Base-by-base conservation (phyloP, 2,329 filamentous ascomycete species). In the Septoria petroselini region DNA sequence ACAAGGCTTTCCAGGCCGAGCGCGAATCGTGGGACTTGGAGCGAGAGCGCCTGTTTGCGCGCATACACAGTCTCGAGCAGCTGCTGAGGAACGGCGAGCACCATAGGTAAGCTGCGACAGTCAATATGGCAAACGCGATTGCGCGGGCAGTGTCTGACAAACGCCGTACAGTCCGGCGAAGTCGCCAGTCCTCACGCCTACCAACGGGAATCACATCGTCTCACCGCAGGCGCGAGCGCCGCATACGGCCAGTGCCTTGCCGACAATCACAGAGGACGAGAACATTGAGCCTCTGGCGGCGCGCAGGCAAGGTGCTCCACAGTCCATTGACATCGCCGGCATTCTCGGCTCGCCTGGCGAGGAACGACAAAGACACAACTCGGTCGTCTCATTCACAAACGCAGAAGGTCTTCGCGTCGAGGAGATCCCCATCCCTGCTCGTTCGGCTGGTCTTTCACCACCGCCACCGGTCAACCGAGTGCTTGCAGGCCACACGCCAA, bases 1-100 rank as follows among this genome's bases (percentile, higher is more conserved):
- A 68, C 50, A 59, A 62, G 29, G 66, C 65, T 0, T 69, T 69
- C 45, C 62, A 62, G 8, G 64, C 62, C 2, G 67, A 69, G 53
- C 50, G 66, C 27, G 57, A 68, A 35, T 58, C 61, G 11, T 69
- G 67, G 67, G 52, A 57, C 11, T 45, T 66, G 52, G 66, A 69
- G 55, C 59, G 58, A 39, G 58, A 65, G 25, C 55, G 61, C 33
- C 48, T 68, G 37, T 59, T 65, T 23, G 59, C 63, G 44, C 62
- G 67, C 42, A 66, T 69, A 19, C 57, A 58, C n/a, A 62, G 58
- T 18, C 52, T 69, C 45, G 67, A 69, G 53, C 57, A 60, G 39
- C 49, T 69, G 27, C 54, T 69, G 35, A 66, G 61, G 57, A 63
- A 48, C 8, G 55, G 57, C 31, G 62, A 67, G 54, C 64, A 65